Conservation (phyloP, 2,329 filamentous ascomycete species). For the Colletotrichum sidae region DNA sequence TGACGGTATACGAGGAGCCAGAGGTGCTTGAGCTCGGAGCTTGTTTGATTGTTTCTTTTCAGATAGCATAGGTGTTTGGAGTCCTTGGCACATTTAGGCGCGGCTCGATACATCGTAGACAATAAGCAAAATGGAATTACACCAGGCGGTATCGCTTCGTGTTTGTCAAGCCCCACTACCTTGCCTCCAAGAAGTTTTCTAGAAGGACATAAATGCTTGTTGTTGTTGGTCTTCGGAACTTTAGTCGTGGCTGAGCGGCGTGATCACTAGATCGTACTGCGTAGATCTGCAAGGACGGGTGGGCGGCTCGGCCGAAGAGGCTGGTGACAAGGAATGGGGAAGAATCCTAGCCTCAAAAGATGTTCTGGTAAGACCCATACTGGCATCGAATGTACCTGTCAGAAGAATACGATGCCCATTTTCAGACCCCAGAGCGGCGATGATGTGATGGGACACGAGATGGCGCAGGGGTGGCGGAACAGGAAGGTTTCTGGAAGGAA, state of each 20-base stretch:
- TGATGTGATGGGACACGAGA: not conserved
- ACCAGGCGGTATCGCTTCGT: not conserved
- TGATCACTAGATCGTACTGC: not conserved
- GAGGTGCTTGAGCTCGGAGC: not conserved
- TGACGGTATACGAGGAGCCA: constrained; percentile 24
- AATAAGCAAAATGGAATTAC: not conserved
- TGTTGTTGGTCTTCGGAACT: not conserved
- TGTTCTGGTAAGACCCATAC: no score
- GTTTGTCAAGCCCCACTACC: not conserved
- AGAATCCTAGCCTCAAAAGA: no score
- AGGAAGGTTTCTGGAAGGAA: constrained; percentile 35
- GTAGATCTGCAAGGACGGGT: not conserved
- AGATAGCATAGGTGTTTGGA: constrained; percentile 18
- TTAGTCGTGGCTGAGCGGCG: not conserved
- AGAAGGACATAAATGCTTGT: not conserved
- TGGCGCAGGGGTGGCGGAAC: constrained; percentile 31
- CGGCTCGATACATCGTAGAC: not conserved
- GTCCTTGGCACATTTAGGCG: not conserved
- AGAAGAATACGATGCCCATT: not conserved
- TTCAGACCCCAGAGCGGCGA: constrained; percentile 4
- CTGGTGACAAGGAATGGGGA: not conserved
- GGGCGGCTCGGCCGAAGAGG: constrained; percentile 6
- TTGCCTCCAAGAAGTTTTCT: constrained; percentile 8
- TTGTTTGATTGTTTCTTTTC: not conserved
- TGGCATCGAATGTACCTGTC: no score